A percentile compares a stretch with the other conserved stretches of the same genome.
phyloP scores from a whole-genome alignment of 148 eudicot genomes.

The Amaranthus palmeri region DNA sequence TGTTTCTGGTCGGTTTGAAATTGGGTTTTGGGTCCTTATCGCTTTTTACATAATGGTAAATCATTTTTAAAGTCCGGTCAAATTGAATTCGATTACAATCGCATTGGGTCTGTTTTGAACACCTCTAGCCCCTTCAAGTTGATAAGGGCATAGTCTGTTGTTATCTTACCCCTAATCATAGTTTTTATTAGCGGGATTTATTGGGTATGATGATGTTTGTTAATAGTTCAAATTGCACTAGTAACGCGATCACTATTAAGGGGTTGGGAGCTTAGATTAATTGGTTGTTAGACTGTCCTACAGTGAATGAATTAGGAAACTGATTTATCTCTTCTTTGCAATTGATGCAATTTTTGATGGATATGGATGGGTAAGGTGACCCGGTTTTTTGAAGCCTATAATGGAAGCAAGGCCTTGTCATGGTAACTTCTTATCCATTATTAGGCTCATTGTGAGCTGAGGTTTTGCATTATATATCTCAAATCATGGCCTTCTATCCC shows the following conservation, averaged over 20 bases:
- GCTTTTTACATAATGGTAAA: too few relatives aligned
- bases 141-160: too few relatives aligned
- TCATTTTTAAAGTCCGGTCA: too few relatives aligned
- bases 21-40: too few relatives aligned
- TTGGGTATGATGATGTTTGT: background rate
- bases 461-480: background rate
- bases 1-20: too few relatives aligned
- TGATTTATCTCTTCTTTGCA: background rate
- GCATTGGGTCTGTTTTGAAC: too few relatives aligned
- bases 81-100: too few relatives aligned
- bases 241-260: too few relatives aligned
- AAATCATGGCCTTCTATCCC: background rate
- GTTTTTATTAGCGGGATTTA: background rate
- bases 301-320: background rate
- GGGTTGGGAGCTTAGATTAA: background rate
- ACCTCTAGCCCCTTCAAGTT: too few relatives aligned
- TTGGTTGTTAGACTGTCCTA: background rate
- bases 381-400: background rate
- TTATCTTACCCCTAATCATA: background rate
- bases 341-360: conserved; percentile 1
- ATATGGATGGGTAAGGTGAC: background rate
- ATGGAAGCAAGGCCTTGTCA: background rate
- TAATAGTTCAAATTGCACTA: background rate
- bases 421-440: background rate
- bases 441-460: background rate